Base-by-base conservation (phyloP, 2,329 filamentous ascomycete species). In the Chaetomium sp. region DNA sequence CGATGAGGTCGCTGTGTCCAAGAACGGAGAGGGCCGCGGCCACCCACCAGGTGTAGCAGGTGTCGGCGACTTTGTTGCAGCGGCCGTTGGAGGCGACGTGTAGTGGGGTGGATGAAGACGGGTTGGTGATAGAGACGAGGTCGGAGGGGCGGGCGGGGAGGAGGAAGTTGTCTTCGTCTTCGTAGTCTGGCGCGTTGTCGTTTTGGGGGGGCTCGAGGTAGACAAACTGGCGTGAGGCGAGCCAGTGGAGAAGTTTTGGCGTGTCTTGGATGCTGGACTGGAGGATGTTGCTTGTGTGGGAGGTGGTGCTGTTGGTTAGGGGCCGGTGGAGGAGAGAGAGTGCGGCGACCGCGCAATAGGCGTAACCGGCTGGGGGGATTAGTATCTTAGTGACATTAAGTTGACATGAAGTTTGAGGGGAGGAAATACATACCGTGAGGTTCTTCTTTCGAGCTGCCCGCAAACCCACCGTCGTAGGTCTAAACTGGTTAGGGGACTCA, bases 21-120 rank as follows among this genome's bases (percentile, higher is more conserved):
- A 69, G 55, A 41, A 79, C 75, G 52, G 67, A 64, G 1, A 82
- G 67, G 1, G 90, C 83, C 1, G 83, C 90, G 4, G 80, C 79
- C 0, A 89, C 89, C 94, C 94, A 99, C 77, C 92, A 99, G 27
- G 84, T 87, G 70, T 99, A 99, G 72, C 94, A 99, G 0, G 94
- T 97, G 71, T 99, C 94, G 8, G 89, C 88, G 48, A 86, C 79
- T 71, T 99, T 99, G 74, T 96, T 96, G 68, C 83, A 85, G 49
- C 94, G 84, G 33, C 94, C 94, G 66, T 95, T 96, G 72, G 95
- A 91, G 8, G 91, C 94, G 1, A 89, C 79, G 8, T 74, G 70
- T 14, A 64, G 57, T 7, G 60, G 52, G 33, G 59, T 55, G 19
- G 70, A 66, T 9, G 69, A 65, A n/a, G 70, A 66, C 10, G 68